Evolutionary conservation across 331 rosid species (phyloP), one percentile per base, ranked within the genome.

Genomic region (Prunus yedoensis): DNA sequence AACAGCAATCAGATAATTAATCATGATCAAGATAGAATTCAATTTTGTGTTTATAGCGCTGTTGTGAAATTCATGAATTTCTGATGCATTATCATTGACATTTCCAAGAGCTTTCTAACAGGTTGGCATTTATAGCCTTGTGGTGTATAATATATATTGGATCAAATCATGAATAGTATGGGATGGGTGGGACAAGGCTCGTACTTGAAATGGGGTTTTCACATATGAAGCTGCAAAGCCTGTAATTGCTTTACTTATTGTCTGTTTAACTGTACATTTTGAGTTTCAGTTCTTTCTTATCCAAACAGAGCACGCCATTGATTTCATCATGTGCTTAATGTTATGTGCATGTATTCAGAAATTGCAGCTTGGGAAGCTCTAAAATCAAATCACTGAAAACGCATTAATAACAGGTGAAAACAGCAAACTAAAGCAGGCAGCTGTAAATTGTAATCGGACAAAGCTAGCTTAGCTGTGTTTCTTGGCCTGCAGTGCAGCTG

Each of bases 391-490:
- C 43, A 38, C 43, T 38, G 71, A 14, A 47, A 3, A 18, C 49
- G 63, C 56, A 67, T 46, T 58, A 67, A 28, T 45, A 56, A 21
- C 49, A 28, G 47, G 35, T 54, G 23, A 72, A 72, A 57, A 18
- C 15, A 23, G 45, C 76, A 72, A 46, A 72, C 13, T 3, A 63
- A 63, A 27, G 7, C 60, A 52, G 68, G 68, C 77, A 43, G 61
- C 50, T 58, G 47, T 32, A 32, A 66, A 72, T 25, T 30, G 62
- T 41, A 54, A 1, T 4, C 17, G 28, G 23, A 7, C 11, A 63
- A 16, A 15, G 12, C 32, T 9, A 27, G 66, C 41, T 46, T 51
- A 18, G 66, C 73, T 21, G 53, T 30, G 46, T 49, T 11, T n/a
- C 11, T 12, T 10, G 69, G 51, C 47, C 21, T 32, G 68, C 47